phyloP scores from a whole-genome alignment of 768 basidiomycete species.

The Rhizopogon vesiculosus region DNA sequence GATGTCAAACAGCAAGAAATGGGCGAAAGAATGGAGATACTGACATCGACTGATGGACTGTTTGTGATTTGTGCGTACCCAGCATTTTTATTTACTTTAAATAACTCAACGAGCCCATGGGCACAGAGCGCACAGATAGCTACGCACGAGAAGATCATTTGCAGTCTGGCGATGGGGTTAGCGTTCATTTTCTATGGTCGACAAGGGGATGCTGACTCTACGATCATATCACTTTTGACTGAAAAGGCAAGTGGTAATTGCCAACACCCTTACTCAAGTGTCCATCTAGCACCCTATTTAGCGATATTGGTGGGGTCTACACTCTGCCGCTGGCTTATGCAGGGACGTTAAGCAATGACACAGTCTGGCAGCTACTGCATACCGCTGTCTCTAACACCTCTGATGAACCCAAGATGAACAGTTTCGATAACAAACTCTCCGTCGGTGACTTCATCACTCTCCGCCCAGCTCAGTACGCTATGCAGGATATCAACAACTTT shows the following conservation, averaged over 20 bases:
- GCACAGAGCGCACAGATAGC: too few species aligned
- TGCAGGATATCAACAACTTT: too few species aligned
- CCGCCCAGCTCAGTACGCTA: too few species aligned
- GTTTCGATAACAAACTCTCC: too few species aligned
- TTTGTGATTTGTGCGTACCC: too few species aligned
- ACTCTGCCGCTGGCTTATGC: slow-evolving; percentile 95
- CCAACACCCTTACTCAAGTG: not conserved
- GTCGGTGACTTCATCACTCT: too few species aligned
- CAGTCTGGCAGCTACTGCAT: slow-evolving; percentile 86
- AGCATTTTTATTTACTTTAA: too few species aligned
- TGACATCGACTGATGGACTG: too few species aligned
- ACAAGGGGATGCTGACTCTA: slow-evolving; percentile 88
- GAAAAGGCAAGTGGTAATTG: slow-evolving; percentile 67
- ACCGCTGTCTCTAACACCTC: slow-evolving; percentile 98
- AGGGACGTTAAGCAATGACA: slow-evolving; percentile 91
- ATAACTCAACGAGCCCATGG: too few species aligned
- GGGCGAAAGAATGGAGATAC: too few species aligned
- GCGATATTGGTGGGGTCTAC: slow-evolving; percentile 94
- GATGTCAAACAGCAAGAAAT: too few species aligned
- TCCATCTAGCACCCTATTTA: slow-evolving; percentile 82
- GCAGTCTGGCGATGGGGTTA: slow-evolving; percentile 88
- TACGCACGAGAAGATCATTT: slow-evolving; percentile 94
- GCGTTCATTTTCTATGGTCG: slow-evolving; percentile 91
- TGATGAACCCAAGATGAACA: slow-evolving; percentile 48
- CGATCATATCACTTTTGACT: slow-evolving; percentile 67